Base-by-base conservation (phyloP, 2,329 filamentous ascomycete species). In the Pyricularia sp. region DNA sequence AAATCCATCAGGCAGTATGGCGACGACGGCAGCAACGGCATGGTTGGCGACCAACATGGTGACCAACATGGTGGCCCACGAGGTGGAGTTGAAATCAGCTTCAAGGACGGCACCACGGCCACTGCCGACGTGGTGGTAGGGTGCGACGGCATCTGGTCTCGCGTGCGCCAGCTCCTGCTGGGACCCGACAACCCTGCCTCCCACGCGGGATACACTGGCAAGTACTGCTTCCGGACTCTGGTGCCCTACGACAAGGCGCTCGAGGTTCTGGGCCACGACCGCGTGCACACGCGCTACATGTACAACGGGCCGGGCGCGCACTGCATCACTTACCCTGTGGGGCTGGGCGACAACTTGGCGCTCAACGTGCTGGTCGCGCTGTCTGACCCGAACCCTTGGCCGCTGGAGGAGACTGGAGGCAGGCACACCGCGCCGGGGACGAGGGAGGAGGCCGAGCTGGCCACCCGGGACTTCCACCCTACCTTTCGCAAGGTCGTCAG, bases 111-210 rank as follows among this genome's bases (percentile, higher is more conserved):
- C 9, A 75, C 71, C 0, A 71, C 70, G 23, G 76, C 73, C 3
- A 71, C 73, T 68, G 76, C 75, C 5, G 76, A 77, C 65, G 74
- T 73, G n/a, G 83, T 88, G 0, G 79, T 90, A 69, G 88, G 86
- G 5, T 88, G 86, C 73, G 88, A 91, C 75, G 88, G 88, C 0
- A 88, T 91, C 73, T 87, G 87, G 74, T 87, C 85, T 0, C 78
- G 80, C 3, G 80, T 85, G 2, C 80, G 88, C 9, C 74, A 82
- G 33, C 74, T 85, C 17, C 75, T 90, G 5, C 77, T 89, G 2
- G 85, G 84, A 0, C 74, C 79, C 2, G 76, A 79, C 26, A 76
- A 82, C 69, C 80, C 82, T 0, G 78, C 81, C 3, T 77, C 81
- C 0, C 74, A 80, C 30, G 79, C 87, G 0, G 75, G 78, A 1